Evolutionary conservation across 805 yeast genomes (phyloP), one percentile per base, ranked within the genome.

Genomic region (Cyberlindnera americana): DNA sequence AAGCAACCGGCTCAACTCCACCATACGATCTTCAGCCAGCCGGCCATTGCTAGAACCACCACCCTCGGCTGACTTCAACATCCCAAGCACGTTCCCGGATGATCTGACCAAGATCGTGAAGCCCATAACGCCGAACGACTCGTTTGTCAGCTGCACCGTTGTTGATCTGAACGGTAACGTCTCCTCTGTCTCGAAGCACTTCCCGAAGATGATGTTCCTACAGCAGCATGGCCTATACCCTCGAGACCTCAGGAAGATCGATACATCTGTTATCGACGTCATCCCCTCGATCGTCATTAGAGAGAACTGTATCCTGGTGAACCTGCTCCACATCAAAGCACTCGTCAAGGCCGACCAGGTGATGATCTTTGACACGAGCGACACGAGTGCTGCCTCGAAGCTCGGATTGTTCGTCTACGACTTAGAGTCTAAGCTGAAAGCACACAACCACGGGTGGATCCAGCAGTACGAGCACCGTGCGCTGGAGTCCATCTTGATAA

Each of bases 251-350:
- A 64, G 97, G 22, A 89, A 86, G 55, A 82, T 90, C 37, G 96
- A 56, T 63, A 73, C 70, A 41, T 83, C 85, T 24, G 71, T 81
- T 19, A 70, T 83, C 39, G 95, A 88, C 60, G 86, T 91, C 16
- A 90, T 90, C 3, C 99, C 99, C 0, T 78, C 88, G 15, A 83
- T 93, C 33, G 80, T 90, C 44, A 88, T 89, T 17, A 73, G 97
- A 43, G 77, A 77, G 46, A 38, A 76, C 64, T 83, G 95, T 37
- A 84, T 91, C 15, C 66, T 93, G 38, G 78, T 93, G 35, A 90
- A 89, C 57, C 63, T 93, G 54, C 65, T 93, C 27, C 93, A 90
- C 58, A 88, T 93, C 35, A 83, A 93, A 49, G 98, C 97, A 1
- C 69, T 93, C 33, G 77, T 93, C n/a, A 85, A 83, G 52, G 72